Base-by-base conservation (phyloP, 257 asterid genomes). In the Plantago elongata region DNA sequence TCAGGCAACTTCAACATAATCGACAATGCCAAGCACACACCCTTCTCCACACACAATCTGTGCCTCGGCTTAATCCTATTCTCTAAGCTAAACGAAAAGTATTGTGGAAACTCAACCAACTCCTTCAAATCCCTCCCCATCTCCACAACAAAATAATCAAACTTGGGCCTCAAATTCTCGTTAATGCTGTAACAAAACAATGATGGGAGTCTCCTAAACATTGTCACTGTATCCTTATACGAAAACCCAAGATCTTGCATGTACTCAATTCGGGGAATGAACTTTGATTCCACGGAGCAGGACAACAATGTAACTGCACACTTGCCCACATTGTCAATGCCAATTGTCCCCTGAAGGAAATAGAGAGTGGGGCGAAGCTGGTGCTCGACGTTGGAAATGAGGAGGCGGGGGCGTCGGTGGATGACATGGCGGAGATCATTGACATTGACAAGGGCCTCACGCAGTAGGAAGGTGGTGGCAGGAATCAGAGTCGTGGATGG, bases 51-150 rank as follows among this genome's bases (percentile, higher is more conserved):
- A 51, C 98, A 91, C 78, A 75, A 58, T 67, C 69, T 70, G 74
- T 91, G 95, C 77, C 98, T 80, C 22, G 82, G 84, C 61, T 88
- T 88, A 9, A 89, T 86, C 86, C 97, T 68, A 66, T 81, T 86
- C 79, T 89, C 95, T 63, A 92, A 81, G 69, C 99, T 92, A 69
- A 83, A 92, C 2, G 97, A 92, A 69, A 92, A 92, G 52, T 84
- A 92, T 50, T 92, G 99, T 13, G 99, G 96, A 58, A 92, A 92
- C 5, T 74, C 80, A 10, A 75, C 83, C 81, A 92, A 57, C 58
- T 89, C 97, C 83, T 71, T 78, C 84, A 84, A 57, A 44, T 77
- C 96, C 77, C 99, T 83, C 51, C 97, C 93, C 95, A 89, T 92
- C 63, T 89, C 96, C 79, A 84, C 87, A 73, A 88, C 78, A 59